Base-by-base conservation (phyloP, 176 grass and related monocot species). In the Oryza rufipogon region DNA sequence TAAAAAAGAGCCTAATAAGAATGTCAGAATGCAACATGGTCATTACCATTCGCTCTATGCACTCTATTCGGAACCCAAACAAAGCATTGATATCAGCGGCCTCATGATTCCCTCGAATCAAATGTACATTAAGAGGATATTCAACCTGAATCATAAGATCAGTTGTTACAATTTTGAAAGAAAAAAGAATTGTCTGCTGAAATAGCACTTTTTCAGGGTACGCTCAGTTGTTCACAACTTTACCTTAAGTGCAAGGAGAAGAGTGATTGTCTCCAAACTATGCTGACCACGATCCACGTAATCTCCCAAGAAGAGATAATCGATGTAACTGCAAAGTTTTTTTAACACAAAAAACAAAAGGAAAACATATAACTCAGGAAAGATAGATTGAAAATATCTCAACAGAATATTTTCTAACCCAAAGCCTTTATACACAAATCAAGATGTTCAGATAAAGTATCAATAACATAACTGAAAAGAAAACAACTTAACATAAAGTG, bases 281-380 rank as follows among this genome's bases (percentile, higher is more conserved):
- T 96, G 96, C 85, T 99, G 96, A 84, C 93, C 96, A 84, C 96
- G 96, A 81, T 99, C 96, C 16, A 99, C 96, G 63, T 94, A 99
- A 83, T 99, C 96, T 94, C 96, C 96, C 91, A 99, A 90, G 85
- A 99, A 99, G 26, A 99, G 93, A 78, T 99, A 99, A 89, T 99
- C 96, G 48, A 99, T 99, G 81, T 99, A 99, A 66, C 96, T 99
- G 70, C 49, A 88, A 49, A 11, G 22, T 61, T 60, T 84, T 70
- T 67, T 41, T 12, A 5, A 49, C 11, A 49, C 0, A 49, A 49
- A 85, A 79, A n/a, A 42, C 52, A 20, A 81, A 73, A n/a, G 16
- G 71, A 28, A 34, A 17, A 60, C 56, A 61, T 22, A 25, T 20
- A 10, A 32, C 17, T 81, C 22, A 78, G 22, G 28, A 65, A 65